Percentiles rank a stretch among this genome's conserved stretches.
Evolutionary conservation across 148 eudicot genomes (phyloP).

Genomic region (Rhododendron ovatum): DNA sequence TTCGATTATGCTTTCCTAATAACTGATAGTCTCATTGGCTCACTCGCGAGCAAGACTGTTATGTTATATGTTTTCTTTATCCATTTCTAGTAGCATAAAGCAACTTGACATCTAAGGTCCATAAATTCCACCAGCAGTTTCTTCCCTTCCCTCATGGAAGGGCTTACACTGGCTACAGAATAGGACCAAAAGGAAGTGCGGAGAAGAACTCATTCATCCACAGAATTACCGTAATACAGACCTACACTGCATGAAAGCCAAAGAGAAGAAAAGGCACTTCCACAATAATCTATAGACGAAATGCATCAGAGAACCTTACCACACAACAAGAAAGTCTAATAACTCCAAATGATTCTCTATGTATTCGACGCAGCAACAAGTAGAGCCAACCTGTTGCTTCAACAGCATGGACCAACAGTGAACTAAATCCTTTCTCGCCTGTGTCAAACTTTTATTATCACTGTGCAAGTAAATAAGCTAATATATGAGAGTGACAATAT

Average conservation of each 20-base stretch:
- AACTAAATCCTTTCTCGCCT: slow-evolving; percentile 94
- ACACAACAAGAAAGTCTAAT: slow-evolving; percentile 79
- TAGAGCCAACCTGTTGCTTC: slow-evolving; percentile 74
- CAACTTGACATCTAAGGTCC: slow-evolving; percentile 4
- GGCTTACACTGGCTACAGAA: not conserved
- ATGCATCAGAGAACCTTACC: slow-evolving; percentile 47
- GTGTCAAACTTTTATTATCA: slow-evolving; percentile 12
- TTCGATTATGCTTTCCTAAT: not conserved
- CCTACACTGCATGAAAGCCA: not conserved
- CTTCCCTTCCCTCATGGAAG: not conserved
- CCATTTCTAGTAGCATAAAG: not conserved
- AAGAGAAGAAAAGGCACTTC: slow-evolving; percentile 1
- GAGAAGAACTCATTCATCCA: not conserved
- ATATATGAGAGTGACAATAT: not conserved
- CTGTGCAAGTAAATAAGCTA: not conserved
- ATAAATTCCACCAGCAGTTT: slow-evolving; percentile 4
- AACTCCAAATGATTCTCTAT: slow-evolving; percentile 82
- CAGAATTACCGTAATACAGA: not conserved
- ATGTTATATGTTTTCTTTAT: not conserved
- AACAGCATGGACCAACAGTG: slow-evolving; percentile 83
- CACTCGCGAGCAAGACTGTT: not conserved
- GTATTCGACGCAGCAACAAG: slow-evolving; percentile 66
- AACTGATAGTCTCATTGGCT: not conserved
- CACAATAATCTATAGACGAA: not conserved
- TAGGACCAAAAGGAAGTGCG: not conserved